Evolutionary conservation across 1,284 basidiomycete species (phyloP), one percentile per base, ranked within the genome.

Genomic region (Somion occarium): DNA sequence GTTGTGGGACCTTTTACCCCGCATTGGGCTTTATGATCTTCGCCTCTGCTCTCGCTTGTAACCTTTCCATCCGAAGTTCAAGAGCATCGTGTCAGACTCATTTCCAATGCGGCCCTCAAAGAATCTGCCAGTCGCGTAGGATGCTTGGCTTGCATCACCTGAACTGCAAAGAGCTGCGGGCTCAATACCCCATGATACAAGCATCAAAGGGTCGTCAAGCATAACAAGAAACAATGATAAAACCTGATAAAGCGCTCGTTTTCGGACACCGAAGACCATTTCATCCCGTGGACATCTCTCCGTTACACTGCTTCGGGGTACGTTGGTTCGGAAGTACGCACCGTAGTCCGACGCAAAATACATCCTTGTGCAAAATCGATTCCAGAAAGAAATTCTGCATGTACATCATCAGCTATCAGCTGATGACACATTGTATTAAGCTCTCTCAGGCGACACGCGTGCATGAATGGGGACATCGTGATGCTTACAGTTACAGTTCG

Each of bases 1-100:
- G 42, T 44, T 18, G 41, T 25, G 39, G 24, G 19, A 27, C 42
- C 34, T 20, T 50, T 50, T n/a, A 20, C 49, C 49, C 42, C 23
- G 26, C 18, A 22, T 44, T n/a, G 41, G 38, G 27, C 22, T n/a
- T 25, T 47, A 15, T 47, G 24, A 34, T 47, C 38, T 26, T 37
- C 46, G 46, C 46, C 38, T 48, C 37, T 22, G 5, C 22, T 23
- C 46, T 48, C 46, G 46, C 25, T 39, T 38, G 19, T 19, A 38
- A n/a, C 46, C 45, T n/a, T 46, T 38, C 23, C 15, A 38, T n/a
- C n/a, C n/a, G n/a, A n/a, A n/a, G n/a, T n/a, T n/a, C n/a, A n/a
- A n/a, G n/a, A n/a, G n/a, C n/a, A n/a, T n/a, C n/a, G n/a, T n/a
- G n/a, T n/a, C n/a, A n/a, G n/a, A n/a, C n/a, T n/a, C n/a, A n/a